Evolutionary conservation across 306 rosid species (phyloP), one percentile per base, ranked within the genome.

Genomic region (Albizia julibrissin): DNA sequence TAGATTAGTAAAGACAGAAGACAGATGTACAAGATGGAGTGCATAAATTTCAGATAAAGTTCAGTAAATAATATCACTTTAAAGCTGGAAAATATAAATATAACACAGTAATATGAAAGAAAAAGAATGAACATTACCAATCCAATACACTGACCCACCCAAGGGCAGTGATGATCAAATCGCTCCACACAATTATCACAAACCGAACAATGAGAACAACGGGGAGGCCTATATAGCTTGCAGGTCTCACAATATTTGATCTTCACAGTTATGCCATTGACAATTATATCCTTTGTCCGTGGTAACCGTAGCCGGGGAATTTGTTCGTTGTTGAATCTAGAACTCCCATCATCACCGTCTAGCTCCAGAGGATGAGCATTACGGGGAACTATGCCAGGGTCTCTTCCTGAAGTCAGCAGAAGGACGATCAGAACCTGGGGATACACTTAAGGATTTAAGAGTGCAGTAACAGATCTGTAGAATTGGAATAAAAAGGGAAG

Each of bases 91-190:
- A 39, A 10, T 68, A 19, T 9, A 3, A 12, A 43, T 22, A n/a
- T 68, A 44, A 13, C 18, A 69, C 49, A 61, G 56, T 58, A 64
- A 43, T 21, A 40, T n/a, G 59, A 79, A 56, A 56, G 12, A 19
- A 19, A 8, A 76, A 76, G 82, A 80, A 84, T 21, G 56, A 39
- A 14, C 73, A 52, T 87, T 85, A 93, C 97, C 92, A 85, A 52
- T 78, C 96, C 97, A 83, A 93, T 93, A 75, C 97, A 93, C 84
- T 93, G 97, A 29, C 96, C 96, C 69, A 93, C 91, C 96, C 96
- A 93, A 69, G 97, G 97, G 85, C 97, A 93, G 88, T 93, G 97
- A 84, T 93, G 97, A 89, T 93, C 97, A 85, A 91, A 93, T 47
- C 92, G 89, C 88, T 90, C 91, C 37, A 93, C 95, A 3, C 97